Evolutionary conservation across 2,329 filamentous ascomycete species (phyloP), one percentile per base, ranked within the genome.

Genomic region (Arthrobotrys sinensis): DNA sequence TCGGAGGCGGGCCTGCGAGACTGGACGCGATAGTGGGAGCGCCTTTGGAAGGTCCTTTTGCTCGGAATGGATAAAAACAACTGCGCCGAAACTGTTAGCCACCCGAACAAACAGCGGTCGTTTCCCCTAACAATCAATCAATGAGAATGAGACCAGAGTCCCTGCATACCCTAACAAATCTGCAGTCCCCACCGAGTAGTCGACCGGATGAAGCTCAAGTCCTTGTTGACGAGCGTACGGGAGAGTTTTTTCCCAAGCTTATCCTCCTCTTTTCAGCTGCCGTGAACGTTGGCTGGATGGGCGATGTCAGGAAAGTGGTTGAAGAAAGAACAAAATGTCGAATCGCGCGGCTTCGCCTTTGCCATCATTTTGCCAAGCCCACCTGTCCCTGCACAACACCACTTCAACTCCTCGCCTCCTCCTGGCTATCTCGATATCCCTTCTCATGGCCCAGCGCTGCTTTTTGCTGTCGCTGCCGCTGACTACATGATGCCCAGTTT

Each of bases 11-110:
- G 12, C 40, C 52, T 28, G 52, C 46, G 40, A 45, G 64, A 38
- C 65, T 32, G 52, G 32, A 65, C 71, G 71, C 71, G 71, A 46
- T 32, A 46, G 62, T 34, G 40, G 48, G 45, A 68, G 62, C 48
- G 67, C 50, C 62, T 62, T 57, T 46, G 43, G 52, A 8, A 62
- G 57, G 64, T 68, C 36, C 6, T 70, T 63, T 65, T 40, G 48
- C 68, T 63, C 43, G 57, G 46, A 76, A 55, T 34, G 62, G 40
- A 62, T 68, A 62, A 53, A 66, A 72, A 66, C 52, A 67, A 57
- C 75, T 78, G 67, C 53, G 75, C 62, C 38, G 55, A 60, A 71
- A 65, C 19, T 67, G 75, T 78, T 78, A 78, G 75, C 75, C 75
- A 78, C 55, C 75, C 67, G 75, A 78, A 78, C 75, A 64, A 78